These are phyloP conservation scores for Sporothrix curviconia DNA, from an alignment of 2,329 filamentous ascomycete species.

Conservation along the genomic window DNA sequence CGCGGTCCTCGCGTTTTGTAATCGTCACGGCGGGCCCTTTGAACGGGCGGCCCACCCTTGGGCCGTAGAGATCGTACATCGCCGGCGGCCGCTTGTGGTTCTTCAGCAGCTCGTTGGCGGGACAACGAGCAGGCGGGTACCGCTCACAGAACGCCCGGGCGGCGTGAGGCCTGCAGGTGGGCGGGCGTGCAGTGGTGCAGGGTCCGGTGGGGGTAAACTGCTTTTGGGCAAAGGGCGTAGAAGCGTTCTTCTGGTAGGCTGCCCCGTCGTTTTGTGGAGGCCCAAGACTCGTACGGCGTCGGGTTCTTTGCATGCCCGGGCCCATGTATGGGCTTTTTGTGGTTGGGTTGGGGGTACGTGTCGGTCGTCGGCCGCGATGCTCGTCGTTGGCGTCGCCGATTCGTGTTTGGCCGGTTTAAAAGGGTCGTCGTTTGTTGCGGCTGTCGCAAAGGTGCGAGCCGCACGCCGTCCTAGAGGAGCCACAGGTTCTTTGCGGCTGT, in stretches of 20 bases:
- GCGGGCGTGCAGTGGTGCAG: slow-evolving; percentile 34
- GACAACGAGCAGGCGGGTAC: slow-evolving; percentile 80
- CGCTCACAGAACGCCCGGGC: slow-evolving; percentile 69
- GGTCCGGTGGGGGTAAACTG: slow-evolving; percentile 94
- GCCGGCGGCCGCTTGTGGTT: slow-evolving; percentile 69
- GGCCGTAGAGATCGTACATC: slow-evolving; percentile 76
- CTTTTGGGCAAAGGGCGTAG: slow-evolving; percentile 89
- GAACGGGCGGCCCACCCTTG: too few relatives aligned
- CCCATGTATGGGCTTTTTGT: slow-evolving; percentile 34
- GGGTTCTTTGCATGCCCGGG: slow-evolving; percentile 45
- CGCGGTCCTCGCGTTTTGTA: slow-evolving; percentile 32
- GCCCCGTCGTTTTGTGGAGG: slow-evolving; percentile 41
- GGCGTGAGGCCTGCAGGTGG: slow-evolving; percentile 44
- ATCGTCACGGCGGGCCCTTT: too few relatives aligned
- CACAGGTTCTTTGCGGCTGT: too few relatives aligned
- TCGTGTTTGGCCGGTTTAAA: background rate
- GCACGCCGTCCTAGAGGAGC: too few relatives aligned
- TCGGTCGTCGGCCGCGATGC: background rate
- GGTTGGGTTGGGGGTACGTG: too few relatives aligned
- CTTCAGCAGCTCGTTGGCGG: slow-evolving; percentile 82
- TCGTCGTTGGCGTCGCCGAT: background rate
- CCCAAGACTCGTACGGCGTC: slow-evolving; percentile 86
- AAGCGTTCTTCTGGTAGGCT: slow-evolving; percentile 81
- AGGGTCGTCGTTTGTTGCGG: background rate
- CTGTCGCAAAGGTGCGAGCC: background rate